A percentile compares a stretch with the other conserved stretches of the same genome.
Conservation (phyloP, 495 filamentous ascomycete genomes). For the Penicillium nucicola region DNA sequence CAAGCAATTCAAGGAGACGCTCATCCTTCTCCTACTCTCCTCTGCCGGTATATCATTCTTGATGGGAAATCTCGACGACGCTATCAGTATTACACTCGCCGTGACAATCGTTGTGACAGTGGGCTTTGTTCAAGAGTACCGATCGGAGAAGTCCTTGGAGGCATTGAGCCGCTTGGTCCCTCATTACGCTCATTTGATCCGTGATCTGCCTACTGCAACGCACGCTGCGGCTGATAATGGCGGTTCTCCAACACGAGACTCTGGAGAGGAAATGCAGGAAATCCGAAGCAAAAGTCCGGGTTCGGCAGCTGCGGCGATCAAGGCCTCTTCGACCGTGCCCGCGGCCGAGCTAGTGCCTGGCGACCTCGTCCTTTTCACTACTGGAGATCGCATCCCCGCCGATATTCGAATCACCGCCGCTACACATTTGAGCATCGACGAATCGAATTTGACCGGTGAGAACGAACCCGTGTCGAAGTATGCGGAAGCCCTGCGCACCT, state of each 20-base stretch:
- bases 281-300: slow-evolving; percentile 35
- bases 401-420: slow-evolving; percentile 93
- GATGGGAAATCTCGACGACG: slow-evolving; percentile 95
- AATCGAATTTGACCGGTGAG: slow-evolving; percentile 95
- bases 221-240: slow-evolving; percentile 20
- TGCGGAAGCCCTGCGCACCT: slow-evolving; percentile 52
- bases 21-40: slow-evolving; percentile 83
- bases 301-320: slow-evolving; percentile 55
- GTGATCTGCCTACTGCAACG: slow-evolving; percentile 40
- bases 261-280: slow-evolving; percentile 45
- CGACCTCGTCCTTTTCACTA: slow-evolving; percentile 88
- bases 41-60: slow-evolving; percentile 88
- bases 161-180: slow-evolving; percentile 91
- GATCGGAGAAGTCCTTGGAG: slow-evolving; percentile 96
- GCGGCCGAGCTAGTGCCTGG: slow-evolving; percentile 86
- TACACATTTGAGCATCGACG: slow-evolving; percentile 86
- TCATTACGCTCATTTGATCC: slow-evolving; percentile 88
- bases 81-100: slow-evolving; percentile 88
- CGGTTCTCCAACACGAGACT: slow-evolving; percentile 22
- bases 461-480: slow-evolving; percentile 86
- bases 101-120: slow-evolving; percentile 97
- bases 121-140: slow-evolving; percentile 95
- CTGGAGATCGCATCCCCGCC: slow-evolving; percentile 93
- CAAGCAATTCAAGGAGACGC: slow-evolving; percentile 91
- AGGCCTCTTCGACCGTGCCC: slow-evolving; percentile 75